These are phyloP conservation scores for Ramaria rubella DNA, from an alignment of 768 basidiomycete genomes.

Conservation along the genomic window DNA sequence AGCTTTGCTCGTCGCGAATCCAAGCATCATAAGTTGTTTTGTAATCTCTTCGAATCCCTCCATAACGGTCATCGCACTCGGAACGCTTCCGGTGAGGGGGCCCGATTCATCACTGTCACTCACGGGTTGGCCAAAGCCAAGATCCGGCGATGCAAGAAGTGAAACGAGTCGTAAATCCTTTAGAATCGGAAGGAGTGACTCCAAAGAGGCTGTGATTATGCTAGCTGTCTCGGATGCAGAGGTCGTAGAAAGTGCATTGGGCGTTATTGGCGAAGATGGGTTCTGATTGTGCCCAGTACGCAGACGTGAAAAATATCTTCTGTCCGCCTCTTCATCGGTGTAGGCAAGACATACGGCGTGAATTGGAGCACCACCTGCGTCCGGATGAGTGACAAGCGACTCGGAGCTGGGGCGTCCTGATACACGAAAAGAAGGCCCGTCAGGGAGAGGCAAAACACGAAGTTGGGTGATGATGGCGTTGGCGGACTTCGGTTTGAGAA, in stretches of 20 bases:
- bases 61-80: constrained; percentile 65
- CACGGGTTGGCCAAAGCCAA: constrained; percentile 65
- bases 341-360: constrained; percentile 70
- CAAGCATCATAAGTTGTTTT: constrained; percentile 69
- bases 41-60: constrained; percentile 66
- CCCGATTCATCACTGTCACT: constrained; percentile 49
- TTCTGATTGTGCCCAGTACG: constrained; percentile 12
- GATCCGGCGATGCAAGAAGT: constrained; percentile 51
- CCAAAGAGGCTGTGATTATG: constrained; percentile 43
- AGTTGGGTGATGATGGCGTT: constrained; percentile 69
- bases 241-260: constrained; percentile 8
- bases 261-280: constrained; percentile 20
- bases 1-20: constrained; percentile 65
- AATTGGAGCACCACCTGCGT: constrained; percentile 42
- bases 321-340: constrained; percentile 56
- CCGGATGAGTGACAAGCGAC: constrained; percentile 5
- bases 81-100: constrained; percentile 66
- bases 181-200: constrained; percentile 44
- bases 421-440: constrained; percentile 22
- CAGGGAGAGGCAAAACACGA: constrained; percentile 48
- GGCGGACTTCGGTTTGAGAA: constrained; percentile 60
- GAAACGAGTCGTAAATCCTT: constrained; percentile 56
- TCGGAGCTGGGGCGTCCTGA: constrained; percentile 16
- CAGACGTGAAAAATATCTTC: constrained; percentile 44
- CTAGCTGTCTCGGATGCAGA: constrained; percentile 9